Base-by-base conservation (phyloP, 306 rosid species). In the Mimosa bimucronata region DNA sequence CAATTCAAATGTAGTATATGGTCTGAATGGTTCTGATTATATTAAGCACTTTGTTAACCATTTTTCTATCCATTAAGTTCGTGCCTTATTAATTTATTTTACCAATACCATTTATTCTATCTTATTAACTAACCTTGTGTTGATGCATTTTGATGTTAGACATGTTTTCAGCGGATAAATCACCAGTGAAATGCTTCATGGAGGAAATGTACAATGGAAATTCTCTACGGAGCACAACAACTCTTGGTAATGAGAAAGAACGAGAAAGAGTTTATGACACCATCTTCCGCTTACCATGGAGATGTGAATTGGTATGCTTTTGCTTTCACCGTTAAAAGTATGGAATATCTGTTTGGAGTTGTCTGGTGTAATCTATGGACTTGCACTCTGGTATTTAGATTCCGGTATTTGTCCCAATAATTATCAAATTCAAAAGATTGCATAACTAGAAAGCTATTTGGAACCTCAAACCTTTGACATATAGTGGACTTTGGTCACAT, bases 221-320 rank as follows among this genome's bases (percentile, higher is more conserved):
- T 86, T 89, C 99, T 31, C 83, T 95, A 60, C 87, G 94, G 86
- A 92, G 89, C 77, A 95, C 99, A 70, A 91, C 98, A 18, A 89
- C 92, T 3, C 90, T 85, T 41, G 98, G 97, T 71, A 95, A 90
- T 83, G 99, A 95, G 82, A 89, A 79, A 80, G 99, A 95, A 80
- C 87, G 99, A 48, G 99, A 95, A 84, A 91, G 90, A 82, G 98
- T 95, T 85, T 95, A 95, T 75, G 98, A 95, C 80, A 93, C 98
- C 0, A 93, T 95, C 81, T 95, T 95, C 81, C 99, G 98, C 76
- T 83, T 95, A 88, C 99, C 99, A 42, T 95, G 99, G 99, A 90
- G 99, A 91, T 95, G 99, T 60, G 99, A 94, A 94, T 82, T 91
- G 98, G 98, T 94, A 94, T 79, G 79, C 79, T 84, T 50, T 75